These are phyloP conservation scores for Filosporella fistucella DNA, from an alignment of 495 filamentous ascomycete species.

Conservation along the genomic window DNA sequence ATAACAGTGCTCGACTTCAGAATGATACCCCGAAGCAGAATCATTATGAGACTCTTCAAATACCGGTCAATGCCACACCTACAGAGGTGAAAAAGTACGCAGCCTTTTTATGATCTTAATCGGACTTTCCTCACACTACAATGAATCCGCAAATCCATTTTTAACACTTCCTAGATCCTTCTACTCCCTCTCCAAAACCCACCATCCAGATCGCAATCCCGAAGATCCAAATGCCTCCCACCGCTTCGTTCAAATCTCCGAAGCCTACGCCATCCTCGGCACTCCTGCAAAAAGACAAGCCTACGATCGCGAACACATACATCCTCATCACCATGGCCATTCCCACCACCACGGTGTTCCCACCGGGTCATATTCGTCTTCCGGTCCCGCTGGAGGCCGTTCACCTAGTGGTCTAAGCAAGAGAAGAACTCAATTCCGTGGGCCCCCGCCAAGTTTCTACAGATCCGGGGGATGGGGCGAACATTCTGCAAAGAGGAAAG, in stretches of 20 bases:
- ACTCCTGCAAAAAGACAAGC: constrained; percentile 62
- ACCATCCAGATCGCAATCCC: constrained; percentile 93
- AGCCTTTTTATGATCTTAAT: constrained; percentile 1
- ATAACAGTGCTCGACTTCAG: constrained; percentile 31
- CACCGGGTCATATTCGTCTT: constrained; percentile 42
- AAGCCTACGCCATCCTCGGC: constrained; percentile 79
- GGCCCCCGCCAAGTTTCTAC: constrained; percentile 88
- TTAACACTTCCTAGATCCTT: constrained; percentile 56
- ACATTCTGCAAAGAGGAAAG: constrained; percentile 41
- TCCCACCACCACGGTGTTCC: constrained; percentile 8
- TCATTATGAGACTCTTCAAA: constrained; percentile 80
- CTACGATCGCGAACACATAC: constrained; percentile 71
- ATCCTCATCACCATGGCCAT: constrained; percentile 28
- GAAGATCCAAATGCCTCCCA: constrained; percentile 63
- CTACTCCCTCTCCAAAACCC: constrained; percentile 83
- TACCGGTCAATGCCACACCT: constrained; percentile 62
- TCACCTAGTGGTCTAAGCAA: constrained; percentile 76
- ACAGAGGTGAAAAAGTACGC: constrained; percentile 79
- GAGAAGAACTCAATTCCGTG: constrained; percentile 67
- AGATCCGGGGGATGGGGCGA: constrained; percentile 68
- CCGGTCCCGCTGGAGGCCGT: constrained; percentile 46
- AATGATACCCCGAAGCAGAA: constrained; percentile 33
- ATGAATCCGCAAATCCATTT: not conserved
- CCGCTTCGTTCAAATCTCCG: constrained; percentile 80
- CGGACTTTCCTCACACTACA: not conserved